Conservation (phyloP, 345 rosid genomes). For the Eucalyptus brandiana region DNA sequence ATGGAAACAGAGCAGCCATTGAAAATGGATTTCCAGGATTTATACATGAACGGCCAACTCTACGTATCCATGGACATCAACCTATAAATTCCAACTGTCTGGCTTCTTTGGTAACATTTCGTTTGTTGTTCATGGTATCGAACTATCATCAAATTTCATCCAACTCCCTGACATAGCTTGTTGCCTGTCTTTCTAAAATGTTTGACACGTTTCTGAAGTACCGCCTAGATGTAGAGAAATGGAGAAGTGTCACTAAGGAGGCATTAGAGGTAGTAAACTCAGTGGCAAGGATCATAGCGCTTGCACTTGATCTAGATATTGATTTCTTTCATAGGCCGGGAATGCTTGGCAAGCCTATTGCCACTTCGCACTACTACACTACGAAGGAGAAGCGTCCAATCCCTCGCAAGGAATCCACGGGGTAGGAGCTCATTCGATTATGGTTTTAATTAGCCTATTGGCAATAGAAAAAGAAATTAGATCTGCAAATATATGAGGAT, state of each 20-base stretch:
- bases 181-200: neutral
- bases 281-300: neutral
- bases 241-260: neutral
- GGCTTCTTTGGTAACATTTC: constrained; percentile 62
- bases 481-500: neutral
- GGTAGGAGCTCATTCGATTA: neutral
- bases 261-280: neutral
- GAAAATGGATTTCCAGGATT: constrained; percentile 66
- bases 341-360: neutral
- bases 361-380: neutral
- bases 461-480: neutral
- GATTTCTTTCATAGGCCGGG: neutral
- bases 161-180: neutral
- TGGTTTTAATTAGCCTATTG: neutral
- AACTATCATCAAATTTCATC: neutral
- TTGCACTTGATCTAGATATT: neutral
- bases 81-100: constrained; percentile 64
- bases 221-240: neutral
- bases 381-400: neutral
- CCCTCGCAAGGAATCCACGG: neutral
- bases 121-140: neutral
- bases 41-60: constrained; percentile 53
- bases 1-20: constrained; percentile 73
- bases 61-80: constrained; percentile 79
- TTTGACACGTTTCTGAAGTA: neutral